phyloP scores from a whole-genome alignment of 2,329 filamentous ascomycete genomes.

The Colletotrichum melonis region DNA sequence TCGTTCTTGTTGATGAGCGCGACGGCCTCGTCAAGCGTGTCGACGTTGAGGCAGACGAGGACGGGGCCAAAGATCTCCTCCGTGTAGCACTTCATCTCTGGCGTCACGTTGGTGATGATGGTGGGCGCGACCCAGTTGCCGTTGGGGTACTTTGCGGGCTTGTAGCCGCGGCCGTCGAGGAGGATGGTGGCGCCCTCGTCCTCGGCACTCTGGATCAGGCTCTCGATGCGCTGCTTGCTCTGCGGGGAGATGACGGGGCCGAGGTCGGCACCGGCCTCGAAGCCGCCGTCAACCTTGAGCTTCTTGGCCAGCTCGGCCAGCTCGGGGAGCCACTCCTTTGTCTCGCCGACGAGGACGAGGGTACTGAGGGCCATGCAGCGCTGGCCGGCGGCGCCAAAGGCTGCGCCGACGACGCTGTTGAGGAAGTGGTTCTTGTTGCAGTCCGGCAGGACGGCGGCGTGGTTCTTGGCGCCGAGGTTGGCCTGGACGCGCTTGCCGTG shows the following conservation, averaged over 20 bases:
- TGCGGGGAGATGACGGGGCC: slow-evolving; percentile 86
- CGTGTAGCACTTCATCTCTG: slow-evolving; percentile 84
- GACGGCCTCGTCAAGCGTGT: slow-evolving; percentile 83
- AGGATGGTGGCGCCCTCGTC: slow-evolving; percentile 84
- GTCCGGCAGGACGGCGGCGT: slow-evolving; percentile 85
- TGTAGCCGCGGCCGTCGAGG: slow-evolving; percentile 82
- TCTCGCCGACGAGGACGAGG: slow-evolving; percentile 85
- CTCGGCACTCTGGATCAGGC: slow-evolving; percentile 80
- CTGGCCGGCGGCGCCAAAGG: slow-evolving; percentile 87
- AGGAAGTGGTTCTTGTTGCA: slow-evolving; percentile 92
- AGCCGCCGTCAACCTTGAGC: slow-evolving; percentile 82
- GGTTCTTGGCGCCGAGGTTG: slow-evolving; percentile 90
- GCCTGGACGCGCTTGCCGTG: slow-evolving; percentile 91
- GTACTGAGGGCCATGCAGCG: slow-evolving; percentile 89
- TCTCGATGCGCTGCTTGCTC: slow-evolving; percentile 82
- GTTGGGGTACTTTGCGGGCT: slow-evolving; percentile 82
- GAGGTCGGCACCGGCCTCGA: slow-evolving; percentile 82
- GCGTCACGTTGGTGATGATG: slow-evolving; percentile 83
- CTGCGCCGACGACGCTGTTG: slow-evolving; percentile 85
- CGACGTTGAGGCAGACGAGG: slow-evolving; percentile 82
- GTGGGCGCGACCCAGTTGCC: slow-evolving; percentile 89
- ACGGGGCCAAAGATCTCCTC: slow-evolving; percentile 91
- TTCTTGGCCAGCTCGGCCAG: slow-evolving; percentile 80
- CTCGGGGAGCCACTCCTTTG: slow-evolving; percentile 84
- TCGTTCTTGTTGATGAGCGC: slow-evolving; percentile 86